These are phyloP conservation scores for Penicillium concentricum DNA, from an alignment of 2,329 filamentous ascomycete genomes.

Conservation along the genomic window DNA sequence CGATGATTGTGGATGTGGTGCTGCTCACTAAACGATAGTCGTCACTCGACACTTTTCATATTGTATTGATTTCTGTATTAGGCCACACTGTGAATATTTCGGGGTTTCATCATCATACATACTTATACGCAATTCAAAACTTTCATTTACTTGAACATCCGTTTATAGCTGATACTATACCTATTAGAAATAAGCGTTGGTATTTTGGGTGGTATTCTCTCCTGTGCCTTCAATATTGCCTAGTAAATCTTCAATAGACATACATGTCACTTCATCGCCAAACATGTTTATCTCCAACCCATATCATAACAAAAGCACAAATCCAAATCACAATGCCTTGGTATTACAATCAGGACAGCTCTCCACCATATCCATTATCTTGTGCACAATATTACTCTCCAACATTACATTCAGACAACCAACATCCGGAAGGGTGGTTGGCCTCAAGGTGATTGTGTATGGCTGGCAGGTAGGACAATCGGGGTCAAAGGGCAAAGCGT, in stretches of 20 bases:
- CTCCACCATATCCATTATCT: conserved; percentile 11
- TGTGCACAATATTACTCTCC: conserved; percentile 14
- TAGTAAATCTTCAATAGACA: not conserved
- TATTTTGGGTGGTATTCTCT: not conserved
- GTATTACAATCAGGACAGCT: conserved; percentile 5
- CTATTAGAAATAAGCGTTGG: not conserved
- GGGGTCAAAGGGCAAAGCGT: conserved; percentile 10
- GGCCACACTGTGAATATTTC: not conserved
- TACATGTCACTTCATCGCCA: not conserved
- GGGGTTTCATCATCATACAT: not conserved
- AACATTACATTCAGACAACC: too few relatives aligned
- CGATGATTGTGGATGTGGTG: conserved; percentile 34
- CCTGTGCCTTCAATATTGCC: too few relatives aligned
- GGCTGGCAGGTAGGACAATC: conserved; percentile 12
- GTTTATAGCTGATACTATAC: not conserved
- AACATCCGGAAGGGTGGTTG: not conserved
- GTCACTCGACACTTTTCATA: not conserved
- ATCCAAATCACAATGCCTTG: not conserved
- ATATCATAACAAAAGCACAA: not conserved
- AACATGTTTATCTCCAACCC: not conserved
- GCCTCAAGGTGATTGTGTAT: not conserved
- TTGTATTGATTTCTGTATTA: not conserved
- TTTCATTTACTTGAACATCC: not conserved
- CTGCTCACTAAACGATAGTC: conserved; percentile 19
- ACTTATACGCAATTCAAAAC: not conserved